These are phyloP conservation scores for Cyclotella kingstonii DNA, from an alignment of 108 stramenopile genomes.

Conservation along the genomic window DNA sequence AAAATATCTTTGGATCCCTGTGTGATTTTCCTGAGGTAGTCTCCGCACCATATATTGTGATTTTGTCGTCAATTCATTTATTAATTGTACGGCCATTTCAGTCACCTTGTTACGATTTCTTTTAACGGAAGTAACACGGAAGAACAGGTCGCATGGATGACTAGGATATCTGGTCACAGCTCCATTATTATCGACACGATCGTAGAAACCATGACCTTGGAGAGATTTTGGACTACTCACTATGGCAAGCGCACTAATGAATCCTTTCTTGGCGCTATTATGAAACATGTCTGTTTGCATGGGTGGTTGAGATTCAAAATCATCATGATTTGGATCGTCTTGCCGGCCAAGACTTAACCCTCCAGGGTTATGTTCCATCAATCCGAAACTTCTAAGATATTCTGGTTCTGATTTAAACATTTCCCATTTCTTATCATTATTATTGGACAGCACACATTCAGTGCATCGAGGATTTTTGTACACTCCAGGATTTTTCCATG, in stretches of 20 bases:
- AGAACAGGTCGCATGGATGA: constrained; percentile 10
- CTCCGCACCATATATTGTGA: not conserved
- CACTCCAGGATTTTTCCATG: constrained; percentile 41
- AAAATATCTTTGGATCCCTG: not conserved
- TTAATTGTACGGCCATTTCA: constrained; percentile 34
- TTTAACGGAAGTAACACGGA: not conserved
- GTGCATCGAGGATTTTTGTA: constrained; percentile 47
- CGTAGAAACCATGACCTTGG: constrained; percentile 57
- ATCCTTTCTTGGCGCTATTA: constrained; percentile 41
- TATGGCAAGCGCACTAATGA: constrained; percentile 47
- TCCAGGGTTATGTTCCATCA: constrained; percentile 52
- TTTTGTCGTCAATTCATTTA: constrained; percentile 4
- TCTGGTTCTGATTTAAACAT: constrained; percentile 50
- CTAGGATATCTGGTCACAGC: constrained; percentile 48
- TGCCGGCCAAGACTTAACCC: constrained; percentile 49
- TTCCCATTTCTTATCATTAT: not conserved
- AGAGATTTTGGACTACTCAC: constrained; percentile 52
- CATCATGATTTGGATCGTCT: constrained; percentile 59
- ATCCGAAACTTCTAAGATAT: constrained; percentile 48
- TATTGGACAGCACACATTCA: constrained; percentile 31
- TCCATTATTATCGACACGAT: constrained; percentile 57
- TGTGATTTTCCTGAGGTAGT: not conserved
- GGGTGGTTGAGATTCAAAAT: constrained; percentile 6
- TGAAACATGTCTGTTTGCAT: constrained; percentile 58
- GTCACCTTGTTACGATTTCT: constrained; percentile 10